Conservation (phyloP, 805 yeast genomes). For the Candida dajiaensis region DNA sequence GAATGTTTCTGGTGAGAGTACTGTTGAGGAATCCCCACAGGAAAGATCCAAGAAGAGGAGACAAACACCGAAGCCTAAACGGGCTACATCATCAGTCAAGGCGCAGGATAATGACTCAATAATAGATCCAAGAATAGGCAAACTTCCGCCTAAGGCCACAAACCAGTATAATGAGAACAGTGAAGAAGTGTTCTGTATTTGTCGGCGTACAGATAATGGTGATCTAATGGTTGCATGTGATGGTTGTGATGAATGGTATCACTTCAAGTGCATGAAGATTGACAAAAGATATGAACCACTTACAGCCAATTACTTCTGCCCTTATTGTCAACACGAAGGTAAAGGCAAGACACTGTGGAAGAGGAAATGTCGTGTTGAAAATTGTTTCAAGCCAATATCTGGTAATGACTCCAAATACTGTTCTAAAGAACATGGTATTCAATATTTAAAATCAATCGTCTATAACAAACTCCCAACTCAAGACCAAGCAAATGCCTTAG, state of each 20-base stretch:
- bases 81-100: neutral
- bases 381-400: conserved; percentile 51
- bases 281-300: conserved; percentile 44
- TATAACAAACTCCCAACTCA: neutral
- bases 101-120: neutral
- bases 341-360: conserved; percentile 59
- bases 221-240: conserved; percentile 92
- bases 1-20: conserved; percentile 1
- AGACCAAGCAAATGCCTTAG: conserved; percentile 2
- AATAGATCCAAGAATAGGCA: conserved; percentile 25
- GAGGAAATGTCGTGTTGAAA: conserved; percentile 59
- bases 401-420: conserved; percentile 62
- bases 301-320: conserved; percentile 64
- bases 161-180: conserved; percentile 40
- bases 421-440: conserved; percentile 59
- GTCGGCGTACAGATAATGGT: conserved; percentile 74
- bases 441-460: conserved; percentile 9
- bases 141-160: conserved; percentile 11
- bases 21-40: conserved; percentile 4
- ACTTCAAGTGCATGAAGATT: conserved; percentile 69
- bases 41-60: neutral
- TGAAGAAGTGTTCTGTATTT: conserved; percentile 69
- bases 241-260: conserved; percentile 94
- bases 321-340: conserved; percentile 51
- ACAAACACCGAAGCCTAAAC: neutral